Evolutionary conservation across 345 rosid species (phyloP).

Genomic region (Crucihimalaya himalaica): DNA sequence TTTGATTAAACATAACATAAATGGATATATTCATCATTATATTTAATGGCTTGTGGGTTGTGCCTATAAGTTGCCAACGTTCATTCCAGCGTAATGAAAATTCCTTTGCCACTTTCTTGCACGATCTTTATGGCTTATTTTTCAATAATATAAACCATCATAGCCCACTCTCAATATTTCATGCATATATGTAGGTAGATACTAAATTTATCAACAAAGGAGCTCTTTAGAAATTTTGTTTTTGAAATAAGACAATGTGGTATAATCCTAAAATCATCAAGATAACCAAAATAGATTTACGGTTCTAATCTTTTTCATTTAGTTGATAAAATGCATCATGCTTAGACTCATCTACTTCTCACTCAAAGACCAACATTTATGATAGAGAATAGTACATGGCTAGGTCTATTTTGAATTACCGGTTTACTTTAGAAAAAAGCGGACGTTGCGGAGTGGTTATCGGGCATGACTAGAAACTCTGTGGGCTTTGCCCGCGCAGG

Average conservation of each 20-base stretch:
- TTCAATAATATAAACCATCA: too few species aligned
- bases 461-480: conserved; percentile 94
- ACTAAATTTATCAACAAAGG: background rate
- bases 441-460: conserved; percentile 52
- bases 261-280: too few species aligned
- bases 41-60: background rate
- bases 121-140: too few species aligned
- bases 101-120: background rate
- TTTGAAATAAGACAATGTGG: too few species aligned
- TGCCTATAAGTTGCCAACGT: background rate
- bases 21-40: too few species aligned
- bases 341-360: background rate
- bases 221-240: too few species aligned
- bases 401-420: background rate
- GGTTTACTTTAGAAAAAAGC: background rate
- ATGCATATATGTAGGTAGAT: background rate
- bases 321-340: background rate
- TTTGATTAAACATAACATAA: too few species aligned
- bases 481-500: conserved; percentile 96
- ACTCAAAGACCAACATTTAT: background rate
- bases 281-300: background rate
- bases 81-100: background rate
- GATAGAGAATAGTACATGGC: background rate
- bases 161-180: background rate
- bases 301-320: too few species aligned